Evolutionary conservation across 495 filamentous ascomycete genomes (phyloP).

Genomic region (Neurospora tetrasperma): DNA sequence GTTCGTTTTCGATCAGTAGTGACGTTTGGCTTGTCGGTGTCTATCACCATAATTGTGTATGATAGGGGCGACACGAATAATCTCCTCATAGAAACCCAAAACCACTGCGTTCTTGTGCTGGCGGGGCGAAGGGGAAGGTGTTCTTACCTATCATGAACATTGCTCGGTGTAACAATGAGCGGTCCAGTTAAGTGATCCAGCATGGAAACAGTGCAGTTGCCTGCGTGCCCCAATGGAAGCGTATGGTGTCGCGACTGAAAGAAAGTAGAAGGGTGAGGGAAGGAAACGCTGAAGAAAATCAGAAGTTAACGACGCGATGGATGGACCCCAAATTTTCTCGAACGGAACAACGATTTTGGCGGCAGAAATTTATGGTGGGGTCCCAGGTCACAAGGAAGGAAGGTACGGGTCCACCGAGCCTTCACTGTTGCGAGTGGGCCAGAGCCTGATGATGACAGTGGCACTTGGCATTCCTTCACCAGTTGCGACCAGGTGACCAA

Average conservation of each 20-base stretch:
- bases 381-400: not conserved
- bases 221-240: not conserved
- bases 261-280: not conserved
- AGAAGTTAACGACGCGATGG: not conserved
- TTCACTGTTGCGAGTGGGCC: not conserved
- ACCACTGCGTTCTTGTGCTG: not conserved
- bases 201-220: not conserved
- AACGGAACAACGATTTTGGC: not conserved
- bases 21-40: constrained; percentile 91
- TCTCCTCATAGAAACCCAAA: constrained; percentile 58
- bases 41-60: constrained; percentile 73
- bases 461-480: not conserved
- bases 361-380: not conserved
- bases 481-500: not conserved
- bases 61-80: constrained; percentile 84
- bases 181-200: not conserved
- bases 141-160: constrained; percentile 22
- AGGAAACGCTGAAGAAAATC: not conserved
- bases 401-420: too few relatives aligned
- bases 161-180: not conserved
- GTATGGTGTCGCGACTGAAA: not conserved
- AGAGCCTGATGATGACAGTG: not conserved
- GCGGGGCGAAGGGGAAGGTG: constrained; percentile 1
- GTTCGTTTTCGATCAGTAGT: constrained; percentile 44
- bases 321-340: not conserved